phyloP scores from a whole-genome alignment of 2,329 filamentous ascomycete species.

The Diplocarpon rosae region DNA sequence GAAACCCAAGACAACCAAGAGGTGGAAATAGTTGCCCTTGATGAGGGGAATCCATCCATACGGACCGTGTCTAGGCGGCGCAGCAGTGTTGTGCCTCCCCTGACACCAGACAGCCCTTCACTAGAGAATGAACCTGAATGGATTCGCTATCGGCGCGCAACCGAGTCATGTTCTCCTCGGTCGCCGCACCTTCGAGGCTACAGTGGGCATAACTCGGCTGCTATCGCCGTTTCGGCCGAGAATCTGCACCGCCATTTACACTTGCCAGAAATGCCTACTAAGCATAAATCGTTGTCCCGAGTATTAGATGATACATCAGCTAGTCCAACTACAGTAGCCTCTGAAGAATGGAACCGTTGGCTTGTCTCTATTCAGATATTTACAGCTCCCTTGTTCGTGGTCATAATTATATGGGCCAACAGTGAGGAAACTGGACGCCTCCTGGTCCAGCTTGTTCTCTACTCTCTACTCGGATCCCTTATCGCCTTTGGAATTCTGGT shows the following conservation, averaged over 20 bases:
- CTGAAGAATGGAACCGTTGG: constrained; percentile 73
- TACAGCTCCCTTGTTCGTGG: constrained; percentile 74
- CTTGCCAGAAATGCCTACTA: constrained; percentile 8
- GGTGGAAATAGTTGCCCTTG: constrained; percentile 26
- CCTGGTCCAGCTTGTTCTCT: constrained; percentile 47
- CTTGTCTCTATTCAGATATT: constrained; percentile 77
- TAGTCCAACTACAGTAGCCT: constrained; percentile 4
- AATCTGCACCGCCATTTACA: constrained; percentile 20
- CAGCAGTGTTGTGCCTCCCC: constrained; percentile 14
- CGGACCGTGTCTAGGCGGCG: constrained; percentile 3
- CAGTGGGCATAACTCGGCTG: constrained; percentile 27
- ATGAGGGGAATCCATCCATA: constrained; percentile 11
- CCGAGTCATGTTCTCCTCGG: constrained; percentile 25
- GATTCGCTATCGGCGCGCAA: constrained; percentile 45
- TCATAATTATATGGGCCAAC: constrained; percentile 65
- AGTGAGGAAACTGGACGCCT: constrained; percentile 43
- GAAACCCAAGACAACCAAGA: constrained; percentile 37
- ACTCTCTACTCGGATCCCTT: constrained; percentile 58
- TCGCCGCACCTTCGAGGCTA: constrained; percentile 15
- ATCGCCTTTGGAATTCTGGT: constrained; percentile 56
- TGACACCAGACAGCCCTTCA: constrained; percentile 21
- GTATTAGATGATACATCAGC: constrained; percentile 4
- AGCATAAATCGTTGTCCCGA: constrained; percentile 7
- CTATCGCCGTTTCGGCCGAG: constrained; percentile 25
- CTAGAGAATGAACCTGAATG: constrained; percentile 40